Evolutionary conservation across 2,329 filamentous ascomycete species (phyloP).

Genomic region (Conoideocrella luteorostrata): DNA sequence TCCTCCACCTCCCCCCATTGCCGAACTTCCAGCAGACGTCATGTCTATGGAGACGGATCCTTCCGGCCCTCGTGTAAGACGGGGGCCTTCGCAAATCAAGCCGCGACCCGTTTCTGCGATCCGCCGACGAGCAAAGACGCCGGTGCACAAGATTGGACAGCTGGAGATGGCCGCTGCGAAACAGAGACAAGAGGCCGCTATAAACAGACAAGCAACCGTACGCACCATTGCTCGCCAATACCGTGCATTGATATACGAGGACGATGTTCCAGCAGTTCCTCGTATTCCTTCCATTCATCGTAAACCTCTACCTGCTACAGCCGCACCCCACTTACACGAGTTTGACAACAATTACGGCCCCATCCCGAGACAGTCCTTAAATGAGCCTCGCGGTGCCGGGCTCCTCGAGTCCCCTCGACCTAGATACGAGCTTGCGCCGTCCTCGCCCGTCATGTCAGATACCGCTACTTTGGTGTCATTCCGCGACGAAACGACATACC

Average conservation of each 20-base stretch:
- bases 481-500: slow-evolving; percentile 40
- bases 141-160: slow-evolving; percentile 43
- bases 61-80: background rate
- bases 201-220: slow-evolving; percentile 33
- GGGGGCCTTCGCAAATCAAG: slow-evolving; percentile 6
- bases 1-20: background rate
- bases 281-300: slow-evolving; percentile 18
- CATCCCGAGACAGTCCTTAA: background rate
- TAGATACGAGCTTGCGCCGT: slow-evolving; percentile 12
- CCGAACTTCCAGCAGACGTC: background rate
- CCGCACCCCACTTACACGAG: background rate
- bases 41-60: slow-evolving; percentile 5
- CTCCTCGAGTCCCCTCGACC: slow-evolving; percentile 2
- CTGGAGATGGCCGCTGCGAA: slow-evolving; percentile 30
- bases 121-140: slow-evolving; percentile 42
- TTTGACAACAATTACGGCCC: slow-evolving; percentile 2
- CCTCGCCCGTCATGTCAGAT: slow-evolving; percentile 32
- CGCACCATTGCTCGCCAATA: slow-evolving; percentile 48
- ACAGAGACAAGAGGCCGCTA: slow-evolving; percentile 13
- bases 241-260: slow-evolving; percentile 35
- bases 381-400: background rate
- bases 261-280: slow-evolving; percentile 25
- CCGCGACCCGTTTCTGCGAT: background rate
- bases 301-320: slow-evolving; percentile 5
- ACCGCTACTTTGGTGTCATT: slow-evolving; percentile 40